Evolutionary conservation across 2,329 filamentous ascomycete species (phyloP).

Genomic region (Huntiella savannae): DNA sequence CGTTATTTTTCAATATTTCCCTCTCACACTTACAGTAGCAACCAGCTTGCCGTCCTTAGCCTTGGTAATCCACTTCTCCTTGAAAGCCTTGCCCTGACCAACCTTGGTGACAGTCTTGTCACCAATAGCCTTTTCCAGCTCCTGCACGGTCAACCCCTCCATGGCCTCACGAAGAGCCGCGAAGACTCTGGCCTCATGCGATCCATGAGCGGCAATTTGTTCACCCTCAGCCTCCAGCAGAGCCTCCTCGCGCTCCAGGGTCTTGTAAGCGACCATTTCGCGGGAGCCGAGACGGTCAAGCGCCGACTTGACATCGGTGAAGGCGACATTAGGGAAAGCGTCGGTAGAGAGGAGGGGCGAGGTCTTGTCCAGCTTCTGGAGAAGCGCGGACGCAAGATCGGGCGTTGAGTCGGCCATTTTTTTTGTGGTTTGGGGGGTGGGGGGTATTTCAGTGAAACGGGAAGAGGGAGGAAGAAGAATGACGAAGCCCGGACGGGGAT

Average conservation of each 20-base stretch:
- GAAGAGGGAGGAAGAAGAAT: not conserved
- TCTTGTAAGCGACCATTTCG: slow-evolving; percentile 73
- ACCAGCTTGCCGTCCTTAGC: slow-evolving; percentile 37
- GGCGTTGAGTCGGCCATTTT: slow-evolving; percentile 26
- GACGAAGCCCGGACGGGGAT: not conserved
- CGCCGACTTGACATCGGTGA: slow-evolving; percentile 61
- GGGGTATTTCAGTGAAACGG: not conserved
- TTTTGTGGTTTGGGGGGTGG: slow-evolving; percentile 10
- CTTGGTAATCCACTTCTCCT: slow-evolving; percentile 51
- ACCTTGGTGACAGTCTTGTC: slow-evolving; percentile 59
- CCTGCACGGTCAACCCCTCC: slow-evolving; percentile 64
- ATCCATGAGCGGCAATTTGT: slow-evolving; percentile 53
- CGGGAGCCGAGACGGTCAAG: slow-evolving; percentile 71
- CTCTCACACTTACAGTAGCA: slow-evolving; percentile 25
- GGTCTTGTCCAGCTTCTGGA: slow-evolving; percentile 43
- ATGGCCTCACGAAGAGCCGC: slow-evolving; percentile 51
- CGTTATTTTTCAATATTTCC: not conserved
- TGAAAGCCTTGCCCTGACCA: slow-evolving; percentile 91
- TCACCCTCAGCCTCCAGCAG: slow-evolving; percentile 57
- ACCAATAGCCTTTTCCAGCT: slow-evolving; percentile 50
- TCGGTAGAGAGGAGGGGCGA: slow-evolving; percentile 49
- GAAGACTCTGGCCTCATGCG: slow-evolving; percentile 68
- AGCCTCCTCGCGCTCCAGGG: slow-evolving; percentile 60
- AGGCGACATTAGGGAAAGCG: slow-evolving; percentile 47
- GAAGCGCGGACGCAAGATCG: slow-evolving; percentile 45